A percentile compares a stretch with the other conserved stretches of the same genome.
phyloP scores from a whole-genome alignment of 1,139 yeast genomes.

The Yamadazyma jaroonii region DNA sequence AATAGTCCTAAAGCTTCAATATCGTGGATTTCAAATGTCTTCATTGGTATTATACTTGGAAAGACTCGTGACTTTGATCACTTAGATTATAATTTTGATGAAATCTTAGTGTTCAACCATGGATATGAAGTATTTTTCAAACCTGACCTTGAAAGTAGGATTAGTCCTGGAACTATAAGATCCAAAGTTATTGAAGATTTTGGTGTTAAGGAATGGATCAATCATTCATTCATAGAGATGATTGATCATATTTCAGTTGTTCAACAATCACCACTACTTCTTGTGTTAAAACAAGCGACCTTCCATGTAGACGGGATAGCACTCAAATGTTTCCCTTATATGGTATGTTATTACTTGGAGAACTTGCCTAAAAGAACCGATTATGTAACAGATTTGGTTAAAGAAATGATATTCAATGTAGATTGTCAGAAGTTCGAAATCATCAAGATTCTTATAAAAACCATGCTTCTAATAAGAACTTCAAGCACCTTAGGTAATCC shows the following conservation, averaged over 20 bases:
- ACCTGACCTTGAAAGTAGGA: background rate
- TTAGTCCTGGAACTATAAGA: background rate
- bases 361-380: slow-evolving; percentile 4
- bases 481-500: slow-evolving; percentile 35
- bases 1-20: background rate
- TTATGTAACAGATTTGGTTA: slow-evolving; percentile 4
- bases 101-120: slow-evolving; percentile 1
- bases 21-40: slow-evolving; percentile 29
- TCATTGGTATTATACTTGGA: slow-evolving; percentile 24
- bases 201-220: background rate
- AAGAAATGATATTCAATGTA: slow-evolving; percentile 3
- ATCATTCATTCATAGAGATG: background rate
- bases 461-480: slow-evolving; percentile 43
- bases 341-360: slow-evolving; percentile 8
- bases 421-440: slow-evolving; percentile 6
- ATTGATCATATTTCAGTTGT: background rate
- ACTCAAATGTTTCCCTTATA: slow-evolving; percentile 3
- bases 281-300: background rate
- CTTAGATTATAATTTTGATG: slow-evolving; percentile 2
- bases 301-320: background rate
- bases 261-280: background rate
- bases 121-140: slow-evolving; percentile 1
- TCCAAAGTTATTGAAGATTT: background rate
- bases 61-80: slow-evolving; percentile 2
- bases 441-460: slow-evolving; percentile 9